Percentiles rank a stretch among this genome's conserved stretches.
phyloP scores from a whole-genome alignment of 1,284 basidiomycete genomes.

The Apiotrichum laibachii region DNA sequence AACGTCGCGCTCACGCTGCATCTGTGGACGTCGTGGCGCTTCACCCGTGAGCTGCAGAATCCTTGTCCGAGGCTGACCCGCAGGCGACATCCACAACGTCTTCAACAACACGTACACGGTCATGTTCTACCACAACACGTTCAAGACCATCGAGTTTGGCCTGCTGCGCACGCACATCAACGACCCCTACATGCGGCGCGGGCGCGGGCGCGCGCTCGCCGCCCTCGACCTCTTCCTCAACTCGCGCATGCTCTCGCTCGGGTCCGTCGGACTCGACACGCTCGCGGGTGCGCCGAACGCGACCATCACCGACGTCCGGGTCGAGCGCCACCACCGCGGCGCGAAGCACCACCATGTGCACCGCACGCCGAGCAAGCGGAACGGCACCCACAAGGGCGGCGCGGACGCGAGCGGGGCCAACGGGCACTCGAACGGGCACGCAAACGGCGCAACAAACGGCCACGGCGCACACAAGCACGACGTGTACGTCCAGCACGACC shows the following conservation, averaged over 20 bases:
- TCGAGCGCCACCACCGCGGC: slow-evolving; percentile 2
- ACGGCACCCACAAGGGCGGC: background rate
- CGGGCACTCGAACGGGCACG: background rate
- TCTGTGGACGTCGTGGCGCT: slow-evolving; percentile 20
- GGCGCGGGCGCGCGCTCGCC: slow-evolving; percentile 19
- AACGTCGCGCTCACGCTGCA: slow-evolving; percentile 23
- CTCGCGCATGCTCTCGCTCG: slow-evolving; percentile 38
- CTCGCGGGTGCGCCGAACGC: slow-evolving; percentile 6
- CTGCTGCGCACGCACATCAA: slow-evolving; percentile 27
- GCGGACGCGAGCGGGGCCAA: background rate
- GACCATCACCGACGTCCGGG: background rate
- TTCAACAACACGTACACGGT: too few species aligned
- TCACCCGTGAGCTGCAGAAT: too few species aligned
- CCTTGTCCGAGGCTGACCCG: too few species aligned
- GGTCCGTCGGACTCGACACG: slow-evolving; percentile 24
- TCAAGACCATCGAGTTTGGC: slow-evolving; percentile 39
- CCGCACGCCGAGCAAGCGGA: background rate
- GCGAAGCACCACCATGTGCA: background rate
- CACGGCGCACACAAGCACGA: slow-evolving; percentile 3
- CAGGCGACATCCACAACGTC: too few species aligned
- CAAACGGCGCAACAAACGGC: too few species aligned
- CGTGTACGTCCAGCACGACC: background rate
- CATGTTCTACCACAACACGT: background rate
- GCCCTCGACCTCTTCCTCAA: slow-evolving; percentile 37
- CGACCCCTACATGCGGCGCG: slow-evolving; percentile 33